phyloP scores from a whole-genome alignment of 164 flowering plant genomes.

The Aristolochia contorta region DNA sequence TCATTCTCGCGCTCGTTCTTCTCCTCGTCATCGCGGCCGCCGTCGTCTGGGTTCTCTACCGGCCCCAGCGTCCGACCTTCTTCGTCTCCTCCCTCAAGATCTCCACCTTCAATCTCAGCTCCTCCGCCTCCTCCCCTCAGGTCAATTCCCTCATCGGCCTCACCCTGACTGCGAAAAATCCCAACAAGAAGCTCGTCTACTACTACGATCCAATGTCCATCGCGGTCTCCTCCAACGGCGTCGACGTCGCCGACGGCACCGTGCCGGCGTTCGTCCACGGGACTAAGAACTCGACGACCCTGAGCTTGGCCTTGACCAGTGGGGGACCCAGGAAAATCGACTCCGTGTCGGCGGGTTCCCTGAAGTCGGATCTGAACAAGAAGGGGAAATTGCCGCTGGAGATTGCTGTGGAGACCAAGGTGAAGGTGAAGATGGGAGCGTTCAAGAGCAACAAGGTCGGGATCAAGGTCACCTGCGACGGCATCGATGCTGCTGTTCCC shows the following conservation, averaged over 20 bases:
- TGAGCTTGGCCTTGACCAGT: slow-evolving; percentile 20
- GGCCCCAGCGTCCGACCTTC: slow-evolving; percentile 73
- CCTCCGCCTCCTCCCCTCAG: slow-evolving; percentile 16
- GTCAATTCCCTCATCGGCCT: slow-evolving; percentile 36
- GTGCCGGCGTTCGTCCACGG: slow-evolving; percentile 20
- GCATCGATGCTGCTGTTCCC: slow-evolving; percentile 20
- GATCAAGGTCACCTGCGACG: slow-evolving; percentile 52
- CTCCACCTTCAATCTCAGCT: slow-evolving; percentile 46
- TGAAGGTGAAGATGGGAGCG: slow-evolving; percentile 52
- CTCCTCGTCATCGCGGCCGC: slow-evolving; percentile 45
- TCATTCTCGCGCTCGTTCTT: slow-evolving; percentile 35
- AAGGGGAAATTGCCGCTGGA: slow-evolving; percentile 44
- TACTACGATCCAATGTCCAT: slow-evolving; percentile 34
- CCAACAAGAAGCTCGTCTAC: slow-evolving; percentile 52
- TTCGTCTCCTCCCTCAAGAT: slow-evolving; percentile 43
- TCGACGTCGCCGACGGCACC: slow-evolving; percentile 21
- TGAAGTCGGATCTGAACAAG: slow-evolving; percentile 43
- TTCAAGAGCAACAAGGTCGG: slow-evolving; percentile 44
- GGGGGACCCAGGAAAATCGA: slow-evolving; percentile 17
- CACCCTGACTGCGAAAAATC: slow-evolving; percentile 48
- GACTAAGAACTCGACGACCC: slow-evolving; percentile 37
- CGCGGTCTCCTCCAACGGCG: slow-evolving; percentile 26
- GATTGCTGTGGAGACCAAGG: slow-evolving; percentile 55
- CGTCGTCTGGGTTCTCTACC: slow-evolving; percentile 54
- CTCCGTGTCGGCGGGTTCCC: slow-evolving; percentile 5